Base-by-base conservation (phyloP, 257 asterid species). In the Rehmannia glutinosa region DNA sequence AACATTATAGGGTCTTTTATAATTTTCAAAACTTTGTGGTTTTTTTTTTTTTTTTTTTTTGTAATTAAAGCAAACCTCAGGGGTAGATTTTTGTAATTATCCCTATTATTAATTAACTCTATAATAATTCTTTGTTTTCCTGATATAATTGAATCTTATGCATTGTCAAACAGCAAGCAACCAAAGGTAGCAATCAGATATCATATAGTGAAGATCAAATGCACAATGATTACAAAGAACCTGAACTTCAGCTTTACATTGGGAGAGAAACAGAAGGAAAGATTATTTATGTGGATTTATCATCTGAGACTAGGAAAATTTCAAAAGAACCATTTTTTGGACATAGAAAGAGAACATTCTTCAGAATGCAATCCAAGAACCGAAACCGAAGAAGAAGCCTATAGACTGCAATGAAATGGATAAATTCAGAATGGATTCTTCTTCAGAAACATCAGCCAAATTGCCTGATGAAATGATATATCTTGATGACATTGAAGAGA, bases 401-500 rank as follows among this genome's bases (percentile, higher is more conserved):
- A n/a, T n/a, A n/a, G n/a, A n/a, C n/a, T n/a, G n/a, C n/a, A n/a
- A n/a, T n/a, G n/a, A n/a, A n/a, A n/a, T n/a, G n/a, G n/a, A n/a
- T n/a, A n/a, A n/a, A 30, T 30, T 6, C 36, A 30, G 6, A 30
- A 2, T 30, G 20, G 80, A 76, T n/a, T 78, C 89, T 4, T 77
- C 77, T 19, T 70, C 92, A 25, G 85, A 76, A 64, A 67, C 63
- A 63, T 72, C 75, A 39, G 45, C 42, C 53, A 55, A 35, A 15
- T 42, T 69, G 39, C 83, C 79, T 0, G 71, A 86, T 50, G 87
- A 90, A 57, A 80, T 82, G 43, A 62, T 78, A 19, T 79, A 80
- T 53, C 73, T 86, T 4, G 96, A 84, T 61, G 95, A 86, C 77
- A 82, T 91, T 41, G 84, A 83, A 62, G 98, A 89, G 78, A 75